A percentile compares a stretch with the other conserved stretches of the same genome.
Evolutionary conservation across 441 rosid species (phyloP).

Genomic region (Brassica balearica): DNA sequence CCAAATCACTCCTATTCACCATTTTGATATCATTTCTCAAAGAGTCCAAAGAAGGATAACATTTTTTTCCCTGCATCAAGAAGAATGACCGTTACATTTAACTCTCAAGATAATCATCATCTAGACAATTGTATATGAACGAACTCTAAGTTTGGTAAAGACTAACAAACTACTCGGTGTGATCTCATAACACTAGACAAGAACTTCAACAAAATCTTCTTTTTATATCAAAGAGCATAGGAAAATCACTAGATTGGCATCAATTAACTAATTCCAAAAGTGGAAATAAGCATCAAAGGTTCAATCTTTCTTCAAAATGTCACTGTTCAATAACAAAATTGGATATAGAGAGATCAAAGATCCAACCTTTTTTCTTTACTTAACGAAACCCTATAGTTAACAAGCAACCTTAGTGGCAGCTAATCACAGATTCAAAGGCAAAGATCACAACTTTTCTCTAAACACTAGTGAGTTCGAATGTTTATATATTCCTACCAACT

Average conservation of each 20-base stretch:
- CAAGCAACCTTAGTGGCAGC: not conserved
- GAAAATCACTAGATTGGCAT: not conserved
- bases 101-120: conserved; percentile 9
- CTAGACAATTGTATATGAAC: conserved; percentile 9
- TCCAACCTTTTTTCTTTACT: not conserved
- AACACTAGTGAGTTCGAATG: not conserved
- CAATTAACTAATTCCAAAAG: conserved; percentile 10
- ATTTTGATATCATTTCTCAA: conserved; percentile 67
- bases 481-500: conserved; percentile 1
- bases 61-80: conserved; percentile 18
- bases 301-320: not conserved
- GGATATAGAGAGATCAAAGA: conserved; percentile 15
- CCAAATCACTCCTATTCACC: conserved; percentile 52
- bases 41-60: conserved; percentile 36
- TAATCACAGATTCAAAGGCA: conserved; percentile 27
- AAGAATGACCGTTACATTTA: conserved; percentile 4
- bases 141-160: not conserved
- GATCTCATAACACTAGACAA: conserved; percentile 4
- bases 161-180: conserved; percentile 5
- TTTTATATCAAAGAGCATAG: conserved; percentile 1
- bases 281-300: conserved; percentile 14
- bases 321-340: conserved; percentile 9
- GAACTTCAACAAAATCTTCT: conserved; percentile 1
- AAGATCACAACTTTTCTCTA: conserved; percentile 16
- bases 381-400: not conserved